Base-by-base conservation (phyloP, 163 green algal species). In the Scenedesmus sp. region DNA sequence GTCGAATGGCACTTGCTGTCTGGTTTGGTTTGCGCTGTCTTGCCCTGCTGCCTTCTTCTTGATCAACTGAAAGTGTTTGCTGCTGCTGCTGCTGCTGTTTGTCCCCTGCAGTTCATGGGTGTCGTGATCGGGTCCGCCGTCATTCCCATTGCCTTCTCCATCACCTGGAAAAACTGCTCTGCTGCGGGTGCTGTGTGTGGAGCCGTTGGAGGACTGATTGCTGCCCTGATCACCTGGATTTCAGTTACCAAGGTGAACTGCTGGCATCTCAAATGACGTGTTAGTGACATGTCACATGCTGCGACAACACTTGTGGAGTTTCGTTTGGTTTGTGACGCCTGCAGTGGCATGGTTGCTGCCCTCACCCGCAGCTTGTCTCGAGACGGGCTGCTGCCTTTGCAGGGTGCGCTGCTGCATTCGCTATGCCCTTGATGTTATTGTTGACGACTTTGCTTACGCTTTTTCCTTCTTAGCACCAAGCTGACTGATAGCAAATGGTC, bases 131-230 rank as follows among this genome's bases (percentile, higher is more conserved):
- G 96, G 81, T 96, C 92, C 4, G 96, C 96, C 49, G 96, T 98
- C 61, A 93, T 96, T 33, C 97, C 97, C 49, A 96, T 99, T 42
- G 95, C 96, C 44, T 92, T 94, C 33, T 95, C 93, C 40, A 94
- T 99, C 13, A 97, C 96, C 3, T 99, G 97, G 97, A 94, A 90
- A 35, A 98, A 98, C 91, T 96, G 94, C 93, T 96, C 93, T 42
- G 94, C 94, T 30, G 93, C 83, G 18, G 96, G 93, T 35, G 97
- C 97, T 61, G 96, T 98, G 53, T 88, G 86, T 46, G 97, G 97
- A 22, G 93, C 96, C 73, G 82, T 99, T 42, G 79, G 90, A 13
- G 96, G 96, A 79, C 93, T 95, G 81, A 82, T 95, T 44, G 53
- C 87, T 22, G 96, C 94, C 65, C 83, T 97, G 22, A 92, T 95